Evolutionary conservation across 768 basidiomycete species (phyloP), one percentile per base, ranked within the genome.

Genomic region (Leucosporidium creatinivorum): DNA sequence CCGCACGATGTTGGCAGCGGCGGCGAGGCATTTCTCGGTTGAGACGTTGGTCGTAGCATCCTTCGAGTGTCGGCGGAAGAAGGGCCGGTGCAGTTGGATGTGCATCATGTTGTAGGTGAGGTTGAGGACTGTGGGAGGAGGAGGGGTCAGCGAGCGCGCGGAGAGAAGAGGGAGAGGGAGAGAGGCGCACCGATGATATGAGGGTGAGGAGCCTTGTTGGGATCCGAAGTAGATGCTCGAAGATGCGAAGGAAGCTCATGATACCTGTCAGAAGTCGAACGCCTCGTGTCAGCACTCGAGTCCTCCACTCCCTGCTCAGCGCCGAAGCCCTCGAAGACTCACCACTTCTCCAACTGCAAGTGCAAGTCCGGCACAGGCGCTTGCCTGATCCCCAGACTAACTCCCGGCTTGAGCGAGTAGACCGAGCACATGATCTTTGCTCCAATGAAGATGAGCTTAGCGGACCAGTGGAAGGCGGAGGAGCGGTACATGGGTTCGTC

Each of bases 201-300:
- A 33, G 67, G 47, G 19, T 72, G 67, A 15, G 67, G 65, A 8
- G 70, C 70, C 51, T 66, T 69, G 7, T 28, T 13, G 5, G 67
- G 62, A 30, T 68, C 67, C 23, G 61, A 36, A 2, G 62, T 59
- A 2, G 55, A 58, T 5, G 70, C 67, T 1, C 70, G 62, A 0
- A 72, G 51, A 48, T 68, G 65, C 8, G 64, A 63, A 19, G 67
- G 67, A 2, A 72, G 62, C 26, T 65, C 70, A 55, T 72, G 70
- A 23, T 72, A 67, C 70, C 55, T 56, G 19, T 13, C 18, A 17
- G 7, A 28, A 5, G 9, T 12, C 33, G 12, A 44, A 44, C 39
- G 39, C 3, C 39, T 15, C 8, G 15, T 4, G 33, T 44, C 39
- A 44, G 39, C 39, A 2, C 39, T 44, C 39, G 33, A 6, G 6